phyloP scores from a whole-genome alignment of 2,329 filamentous ascomycete genomes.

The Cladosporium oxysporum region DNA sequence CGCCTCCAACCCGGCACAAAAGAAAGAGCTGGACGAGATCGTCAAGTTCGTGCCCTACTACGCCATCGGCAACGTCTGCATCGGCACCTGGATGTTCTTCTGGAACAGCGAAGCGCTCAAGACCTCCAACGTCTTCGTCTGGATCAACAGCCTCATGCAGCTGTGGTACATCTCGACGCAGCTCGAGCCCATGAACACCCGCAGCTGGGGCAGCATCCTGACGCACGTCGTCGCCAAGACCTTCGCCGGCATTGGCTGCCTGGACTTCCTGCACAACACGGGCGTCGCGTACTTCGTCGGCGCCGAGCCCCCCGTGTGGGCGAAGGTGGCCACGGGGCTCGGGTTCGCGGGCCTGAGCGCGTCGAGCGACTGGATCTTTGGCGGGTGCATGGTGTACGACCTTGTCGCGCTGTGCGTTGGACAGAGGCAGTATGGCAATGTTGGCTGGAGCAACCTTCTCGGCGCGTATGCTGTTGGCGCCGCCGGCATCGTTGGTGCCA shows the following conservation, averaged over 20 bases:
- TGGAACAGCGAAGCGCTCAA: conserved; percentile 58
- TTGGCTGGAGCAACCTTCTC: conserved; percentile 54
- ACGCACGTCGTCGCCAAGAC: conserved; percentile 62
- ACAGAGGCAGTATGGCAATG: conserved; percentile 52
- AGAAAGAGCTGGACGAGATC: conserved; percentile 52
- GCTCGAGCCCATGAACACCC: conserved; percentile 52
- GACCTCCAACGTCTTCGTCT: conserved; percentile 57
- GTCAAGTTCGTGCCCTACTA: conserved; percentile 59
- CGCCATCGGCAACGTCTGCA: conserved; percentile 59
- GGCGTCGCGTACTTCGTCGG: conserved; percentile 58
- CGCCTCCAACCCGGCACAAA: conserved; percentile 41
- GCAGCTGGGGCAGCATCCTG: conserved; percentile 54
- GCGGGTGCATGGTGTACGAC: conserved; percentile 61
- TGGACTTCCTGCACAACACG: conserved; percentile 62
- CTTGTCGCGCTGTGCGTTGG: conserved; percentile 57
- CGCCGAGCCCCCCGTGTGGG: conserved; percentile 46
- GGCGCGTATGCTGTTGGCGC: conserved; percentile 54
- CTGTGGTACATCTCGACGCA: conserved; percentile 55
- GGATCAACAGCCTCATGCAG: conserved; percentile 58
- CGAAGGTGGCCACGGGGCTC: conserved; percentile 57
- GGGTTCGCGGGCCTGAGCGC: conserved; percentile 55
- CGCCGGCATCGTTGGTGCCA: conserved; percentile 55
- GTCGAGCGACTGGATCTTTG: conserved; percentile 62
- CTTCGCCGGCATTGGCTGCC: conserved; percentile 61
- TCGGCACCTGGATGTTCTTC: conserved; percentile 65